Evolutionary conservation across 2,329 filamentous ascomycete genomes (phyloP).

Genomic region (Orbilia blumenaviensis): DNA sequence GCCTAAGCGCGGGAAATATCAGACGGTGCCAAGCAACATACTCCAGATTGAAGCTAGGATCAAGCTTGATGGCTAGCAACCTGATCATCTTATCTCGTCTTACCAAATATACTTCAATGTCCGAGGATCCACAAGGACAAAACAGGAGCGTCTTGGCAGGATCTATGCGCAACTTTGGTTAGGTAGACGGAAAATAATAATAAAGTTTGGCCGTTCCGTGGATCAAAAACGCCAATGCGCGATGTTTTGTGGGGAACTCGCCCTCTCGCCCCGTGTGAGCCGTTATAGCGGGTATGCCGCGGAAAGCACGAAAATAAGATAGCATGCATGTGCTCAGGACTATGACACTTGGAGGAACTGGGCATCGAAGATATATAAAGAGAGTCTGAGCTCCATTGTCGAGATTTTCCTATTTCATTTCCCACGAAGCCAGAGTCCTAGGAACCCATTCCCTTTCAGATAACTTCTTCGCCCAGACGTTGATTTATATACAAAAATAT

Average conservation of each 20-base stretch:
- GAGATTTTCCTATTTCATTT: background rate
- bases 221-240: slow-evolving; percentile 15
- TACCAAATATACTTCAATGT: background rate
- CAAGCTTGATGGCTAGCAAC: background rate
- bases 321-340: background rate
- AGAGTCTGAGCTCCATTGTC: background rate
- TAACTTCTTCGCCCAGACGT: background rate
- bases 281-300: slow-evolving; percentile 10
- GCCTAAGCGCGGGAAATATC: slow-evolving; percentile 26
- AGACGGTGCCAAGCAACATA: slow-evolving; percentile 31
- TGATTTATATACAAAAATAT: background rate
- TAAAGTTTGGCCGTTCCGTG: slow-evolving; percentile 45
- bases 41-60: slow-evolving; percentile 20
- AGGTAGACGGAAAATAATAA: slow-evolving; percentile 40
- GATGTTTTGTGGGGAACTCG: slow-evolving; percentile 31
- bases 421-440: background rate
- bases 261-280: slow-evolving; percentile 16
- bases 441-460: background rate
- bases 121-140: slow-evolving; percentile 36
- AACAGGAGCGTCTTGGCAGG: slow-evolving; percentile 34
- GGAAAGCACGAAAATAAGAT: background rate
- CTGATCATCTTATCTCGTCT: slow-evolving; percentile 24
- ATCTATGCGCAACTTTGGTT: background rate
- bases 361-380: slow-evolving; percentile 10
- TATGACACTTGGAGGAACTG: background rate